Evolutionary conservation across 495 filamentous ascomycete species (phyloP).

Genomic region (Neurospora sp.): DNA sequence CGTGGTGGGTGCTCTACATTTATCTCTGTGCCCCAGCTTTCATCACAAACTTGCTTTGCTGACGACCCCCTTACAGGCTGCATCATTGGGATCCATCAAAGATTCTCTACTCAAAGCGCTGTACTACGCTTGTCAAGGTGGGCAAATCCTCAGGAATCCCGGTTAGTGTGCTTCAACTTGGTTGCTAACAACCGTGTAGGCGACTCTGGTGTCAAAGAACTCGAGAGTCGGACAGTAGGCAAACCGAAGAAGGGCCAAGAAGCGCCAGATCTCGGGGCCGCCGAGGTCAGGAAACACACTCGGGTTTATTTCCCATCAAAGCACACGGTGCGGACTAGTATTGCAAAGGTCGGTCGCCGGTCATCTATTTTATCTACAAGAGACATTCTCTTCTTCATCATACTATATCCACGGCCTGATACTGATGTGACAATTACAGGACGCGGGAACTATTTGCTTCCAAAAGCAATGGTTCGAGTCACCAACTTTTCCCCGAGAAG

Average conservation of each 20-base stretch:
- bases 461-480: conserved; percentile 56
- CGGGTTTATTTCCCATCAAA: conserved; percentile 76
- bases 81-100: conserved; percentile 70
- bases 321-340: conserved; percentile 46
- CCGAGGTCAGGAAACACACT: conserved; percentile 41
- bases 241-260: conserved; percentile 15
- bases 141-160: not conserved
- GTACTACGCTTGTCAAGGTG: conserved; percentile 69
- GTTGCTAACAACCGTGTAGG: conserved; percentile 26
- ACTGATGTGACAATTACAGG: conserved; percentile 12
- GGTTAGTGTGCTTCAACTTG: not conserved
- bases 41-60: not conserved
- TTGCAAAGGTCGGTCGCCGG: conserved; percentile 46
- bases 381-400: not conserved
- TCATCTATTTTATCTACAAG: conserved; percentile 24
- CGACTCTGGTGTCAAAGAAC: conserved; percentile 49
- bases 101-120: conserved; percentile 56
- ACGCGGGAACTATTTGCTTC: conserved; percentile 75
- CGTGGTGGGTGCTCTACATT: conserved; percentile 29
- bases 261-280: conserved; percentile 19
- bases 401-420: too few relatives aligned
- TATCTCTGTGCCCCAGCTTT: not conserved
- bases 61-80: conserved; percentile 36
- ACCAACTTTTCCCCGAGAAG: conserved; percentile 53
- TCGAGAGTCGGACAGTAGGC: conserved; percentile 31